phyloP scores from a whole-genome alignment of 208 protist genomes.

The Porcisia hertigi region DNA sequence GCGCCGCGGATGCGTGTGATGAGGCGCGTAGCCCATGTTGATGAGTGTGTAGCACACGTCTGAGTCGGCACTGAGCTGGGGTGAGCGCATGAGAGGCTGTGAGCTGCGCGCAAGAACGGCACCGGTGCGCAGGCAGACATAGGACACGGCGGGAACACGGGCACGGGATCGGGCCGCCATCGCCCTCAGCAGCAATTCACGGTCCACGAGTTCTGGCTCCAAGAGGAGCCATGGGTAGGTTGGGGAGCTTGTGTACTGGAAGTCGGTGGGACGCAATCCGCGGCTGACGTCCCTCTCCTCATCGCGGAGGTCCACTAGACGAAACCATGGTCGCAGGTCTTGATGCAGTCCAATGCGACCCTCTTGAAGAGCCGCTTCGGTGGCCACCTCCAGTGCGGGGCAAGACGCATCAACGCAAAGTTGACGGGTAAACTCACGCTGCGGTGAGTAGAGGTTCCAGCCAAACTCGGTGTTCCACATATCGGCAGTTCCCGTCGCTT shows the following conservation, averaged over 20 bases:
- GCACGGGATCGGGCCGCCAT: slow-evolving; percentile 74
- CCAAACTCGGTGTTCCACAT: slow-evolving; percentile 62
- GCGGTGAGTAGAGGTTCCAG: slow-evolving; percentile 74
- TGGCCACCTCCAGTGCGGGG: slow-evolving; percentile 25
- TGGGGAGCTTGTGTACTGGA: slow-evolving; percentile 41
- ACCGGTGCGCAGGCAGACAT: slow-evolving; percentile 65
- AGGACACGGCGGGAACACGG: slow-evolving; percentile 86
- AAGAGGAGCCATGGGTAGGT: slow-evolving; percentile 83
- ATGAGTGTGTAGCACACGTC: slow-evolving; percentile 57
- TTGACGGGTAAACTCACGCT: slow-evolving; percentile 59
- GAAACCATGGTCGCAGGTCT: slow-evolving; percentile 73
- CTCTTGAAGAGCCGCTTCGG: slow-evolving; percentile 19
- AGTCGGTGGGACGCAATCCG: slow-evolving; percentile 10
- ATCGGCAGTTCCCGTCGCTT: neutral
- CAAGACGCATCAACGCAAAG: slow-evolving; percentile 37
- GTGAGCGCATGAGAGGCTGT: slow-evolving; percentile 76
- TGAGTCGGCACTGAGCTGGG: slow-evolving; percentile 43
- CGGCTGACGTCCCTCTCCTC: slow-evolving; percentile 12
- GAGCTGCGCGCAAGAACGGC: slow-evolving; percentile 71
- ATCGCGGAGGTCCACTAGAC: slow-evolving; percentile 33
- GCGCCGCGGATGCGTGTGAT: slow-evolving; percentile 13
- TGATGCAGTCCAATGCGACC: slow-evolving; percentile 30
- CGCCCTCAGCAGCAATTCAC: slow-evolving; percentile 45
- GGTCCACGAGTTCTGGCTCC: slow-evolving; percentile 46
- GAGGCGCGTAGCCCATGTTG: slow-evolving; percentile 30